These are phyloP conservation scores for Leccinum subtestaceum DNA, from an alignment of 768 basidiomycete species.

Conservation along the genomic window DNA sequence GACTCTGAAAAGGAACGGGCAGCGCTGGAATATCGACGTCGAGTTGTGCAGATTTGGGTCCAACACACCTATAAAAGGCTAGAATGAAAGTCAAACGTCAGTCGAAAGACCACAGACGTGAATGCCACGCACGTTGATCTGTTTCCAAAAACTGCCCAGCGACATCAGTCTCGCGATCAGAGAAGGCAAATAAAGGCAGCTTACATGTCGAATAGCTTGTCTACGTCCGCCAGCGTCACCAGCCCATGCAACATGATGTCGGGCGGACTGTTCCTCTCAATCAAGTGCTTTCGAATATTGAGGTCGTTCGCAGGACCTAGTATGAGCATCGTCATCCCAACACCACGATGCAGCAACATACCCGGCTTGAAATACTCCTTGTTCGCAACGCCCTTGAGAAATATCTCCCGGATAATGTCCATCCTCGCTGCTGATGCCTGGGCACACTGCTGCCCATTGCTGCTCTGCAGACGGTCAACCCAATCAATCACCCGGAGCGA, in stretches of 20 bases:
- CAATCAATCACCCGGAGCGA: slow-evolving; percentile 69
- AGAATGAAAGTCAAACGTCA: slow-evolving; percentile 6
- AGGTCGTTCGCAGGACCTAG: slow-evolving; percentile 72
- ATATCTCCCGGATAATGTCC: slow-evolving; percentile 27
- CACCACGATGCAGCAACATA: slow-evolving; percentile 19
- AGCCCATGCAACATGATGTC: slow-evolving; percentile 81
- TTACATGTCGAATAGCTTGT: slow-evolving; percentile 81
- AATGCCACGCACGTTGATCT: slow-evolving; percentile 57
- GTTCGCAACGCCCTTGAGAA: slow-evolving; percentile 70
- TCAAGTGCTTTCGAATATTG: slow-evolving; percentile 63
- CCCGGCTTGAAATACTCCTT: slow-evolving; percentile 80
- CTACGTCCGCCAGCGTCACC: slow-evolving; percentile 74
- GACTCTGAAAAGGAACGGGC: slow-evolving; percentile 89
- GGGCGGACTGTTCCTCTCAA: slow-evolving; percentile 76
- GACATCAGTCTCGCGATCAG: slow-evolving; percentile 2
- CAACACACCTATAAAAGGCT: slow-evolving; percentile 70
- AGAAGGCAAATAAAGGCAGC: slow-evolving; percentile 26
- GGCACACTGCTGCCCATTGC: slow-evolving; percentile 46
- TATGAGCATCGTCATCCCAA: not conserved
- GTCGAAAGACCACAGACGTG: not conserved
- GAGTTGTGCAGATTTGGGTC: slow-evolving; percentile 82
- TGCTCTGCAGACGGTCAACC: slow-evolving; percentile 67
- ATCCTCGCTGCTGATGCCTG: slow-evolving; percentile 33
- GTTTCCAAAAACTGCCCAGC: slow-evolving; percentile 59
- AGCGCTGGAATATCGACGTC: slow-evolving; percentile 73